These are phyloP conservation scores for Penicillium glabrum DNA, from an alignment of 2,329 filamentous ascomycete species.

Conservation along the genomic window DNA sequence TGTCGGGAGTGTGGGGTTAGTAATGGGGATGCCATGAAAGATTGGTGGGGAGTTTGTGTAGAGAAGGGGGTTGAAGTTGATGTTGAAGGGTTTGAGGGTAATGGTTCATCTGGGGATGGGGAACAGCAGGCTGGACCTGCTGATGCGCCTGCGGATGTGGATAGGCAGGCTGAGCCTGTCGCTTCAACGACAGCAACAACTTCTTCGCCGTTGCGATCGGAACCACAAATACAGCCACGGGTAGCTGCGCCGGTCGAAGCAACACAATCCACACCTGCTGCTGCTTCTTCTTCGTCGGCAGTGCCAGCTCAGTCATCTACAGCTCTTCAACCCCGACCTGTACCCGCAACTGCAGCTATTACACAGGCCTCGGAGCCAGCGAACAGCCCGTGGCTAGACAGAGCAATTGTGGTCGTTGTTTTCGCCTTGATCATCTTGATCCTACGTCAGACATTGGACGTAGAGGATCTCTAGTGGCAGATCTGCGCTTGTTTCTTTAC, in stretches of 20 bases:
- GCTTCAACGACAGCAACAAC: neutral
- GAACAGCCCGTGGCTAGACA: slow-evolving; percentile 71
- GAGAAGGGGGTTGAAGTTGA: slow-evolving; percentile 33
- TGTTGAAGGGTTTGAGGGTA: slow-evolving; percentile 53
- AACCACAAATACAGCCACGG: neutral
- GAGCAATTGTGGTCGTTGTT: slow-evolving; percentile 72
- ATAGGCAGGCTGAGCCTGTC: neutral
- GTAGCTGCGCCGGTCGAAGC: neutral
- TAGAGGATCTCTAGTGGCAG: slow-evolving; percentile 23
- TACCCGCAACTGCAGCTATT: neutral
- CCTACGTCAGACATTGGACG: slow-evolving; percentile 45
- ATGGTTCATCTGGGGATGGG: slow-evolving; percentile 40
- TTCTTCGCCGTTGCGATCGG: neutral
- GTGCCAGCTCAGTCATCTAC: neutral
- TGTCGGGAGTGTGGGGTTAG: slow-evolving; percentile 68
- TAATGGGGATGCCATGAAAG: slow-evolving; percentile 46
- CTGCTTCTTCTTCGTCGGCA: neutral
- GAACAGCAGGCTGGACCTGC: neutral
- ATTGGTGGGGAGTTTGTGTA: slow-evolving; percentile 27
- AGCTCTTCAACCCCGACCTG: neutral
- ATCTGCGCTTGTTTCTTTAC: neutral
- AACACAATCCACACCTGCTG: neutral
- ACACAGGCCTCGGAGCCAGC: slow-evolving; percentile 38
- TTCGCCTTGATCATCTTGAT: slow-evolving; percentile 71
- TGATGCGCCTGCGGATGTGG: neutral